Base-by-base conservation (phyloP, 1,139 yeast genomes). In the Lodderomyces elongisporus region DNA sequence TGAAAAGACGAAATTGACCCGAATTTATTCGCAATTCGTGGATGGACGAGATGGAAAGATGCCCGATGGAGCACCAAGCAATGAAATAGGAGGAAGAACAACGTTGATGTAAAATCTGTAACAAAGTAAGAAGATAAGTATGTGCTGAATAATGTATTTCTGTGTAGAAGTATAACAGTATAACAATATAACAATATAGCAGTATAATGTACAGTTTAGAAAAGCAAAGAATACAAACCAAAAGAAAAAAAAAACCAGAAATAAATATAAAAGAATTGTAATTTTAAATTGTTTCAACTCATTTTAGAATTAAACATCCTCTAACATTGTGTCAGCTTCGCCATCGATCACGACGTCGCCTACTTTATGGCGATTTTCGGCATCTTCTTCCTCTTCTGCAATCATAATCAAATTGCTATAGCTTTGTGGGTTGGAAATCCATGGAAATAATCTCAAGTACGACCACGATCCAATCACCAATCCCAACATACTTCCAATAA, bases 51-150 rank as follows among this genome's bases (percentile, higher is more conserved):
- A 84, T 41, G 96, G 96, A 0, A 81, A 83, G 39, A 79, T 89
- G 88, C 95, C 94, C 1, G 79, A 79, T 45, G 96, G 96, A 0
- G 71, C 79, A 23, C 79, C 91, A 3, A 79, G 95, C 45, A 79
- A 69, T 31, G 93, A 85, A 36, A 74, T 88, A 18, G 97, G 97
- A 2, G 96, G 89, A 2, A 65, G 96, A 37, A 74, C 85, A 3
- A 81, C 89, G 0, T 59, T 84, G 34, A 79, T 79, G 81, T 83
- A 52, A 56, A 22, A n/a, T n/a, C n/a, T n/a, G n/a, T n/a, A n/a
- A n/a, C n/a, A n/a, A n/a, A n/a, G n/a, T 18, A 7, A 18, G 10
- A 18, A 18, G 22, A 18, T 7, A 18, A 18, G 22, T 18, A 7
- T 18, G 7, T n/a, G n/a, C n/a, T n/a, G n/a, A n/a, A n/a, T n/a